A percentile compares a stretch with the other conserved stretches of the same genome.
These are phyloP conservation scores for Juncus effusus DNA, from an alignment of 176 grass and related monocot genomes.

Conservation along the genomic window DNA sequence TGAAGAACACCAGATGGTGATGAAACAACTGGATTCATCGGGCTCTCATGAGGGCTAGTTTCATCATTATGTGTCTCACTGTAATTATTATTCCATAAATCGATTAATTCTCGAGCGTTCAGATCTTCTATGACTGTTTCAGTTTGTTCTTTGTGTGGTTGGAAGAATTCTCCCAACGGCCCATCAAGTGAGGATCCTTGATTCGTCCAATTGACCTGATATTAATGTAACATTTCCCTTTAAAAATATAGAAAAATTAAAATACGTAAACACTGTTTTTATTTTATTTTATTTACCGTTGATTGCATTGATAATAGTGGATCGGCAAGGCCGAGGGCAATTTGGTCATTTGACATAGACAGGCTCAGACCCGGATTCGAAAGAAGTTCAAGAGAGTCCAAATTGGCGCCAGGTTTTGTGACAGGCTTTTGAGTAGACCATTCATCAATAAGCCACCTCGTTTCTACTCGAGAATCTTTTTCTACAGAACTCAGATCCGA, in stretches of 20 bases:
- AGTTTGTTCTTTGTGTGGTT: conserved; percentile 8
- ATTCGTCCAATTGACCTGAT: conserved; percentile 19
- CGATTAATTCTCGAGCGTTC: not conserved
- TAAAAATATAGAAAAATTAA: not conserved
- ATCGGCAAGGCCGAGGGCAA: conserved; percentile 3
- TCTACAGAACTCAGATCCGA: conserved; percentile 14
- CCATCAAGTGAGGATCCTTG: conserved; percentile 18
- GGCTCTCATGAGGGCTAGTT: not conserved
- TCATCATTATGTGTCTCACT: not conserved
- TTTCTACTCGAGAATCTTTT: conserved; percentile 1
- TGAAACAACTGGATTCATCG: not conserved
- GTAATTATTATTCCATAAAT: conserved; percentile 10
- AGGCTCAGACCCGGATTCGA: conserved; percentile 16
- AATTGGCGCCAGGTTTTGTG: not conserved
- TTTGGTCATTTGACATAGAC: conserved; percentile 21
- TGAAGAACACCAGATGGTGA: conserved; percentile 24
- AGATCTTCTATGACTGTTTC: conserved; percentile 1
- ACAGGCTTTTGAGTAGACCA: conserved; percentile 21
- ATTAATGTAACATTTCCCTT: not conserved
- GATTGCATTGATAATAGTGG: conserved; percentile 12
- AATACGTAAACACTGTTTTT: not conserved
- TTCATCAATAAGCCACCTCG: conserved; percentile 15
- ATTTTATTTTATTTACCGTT: conserved; percentile 9
- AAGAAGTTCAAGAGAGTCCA: conserved; percentile 14
- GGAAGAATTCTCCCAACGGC: conserved; percentile 27